Evolutionary conservation across 495 filamentous ascomycete species (phyloP).

Genomic region (Penicillium pulvis): DNA sequence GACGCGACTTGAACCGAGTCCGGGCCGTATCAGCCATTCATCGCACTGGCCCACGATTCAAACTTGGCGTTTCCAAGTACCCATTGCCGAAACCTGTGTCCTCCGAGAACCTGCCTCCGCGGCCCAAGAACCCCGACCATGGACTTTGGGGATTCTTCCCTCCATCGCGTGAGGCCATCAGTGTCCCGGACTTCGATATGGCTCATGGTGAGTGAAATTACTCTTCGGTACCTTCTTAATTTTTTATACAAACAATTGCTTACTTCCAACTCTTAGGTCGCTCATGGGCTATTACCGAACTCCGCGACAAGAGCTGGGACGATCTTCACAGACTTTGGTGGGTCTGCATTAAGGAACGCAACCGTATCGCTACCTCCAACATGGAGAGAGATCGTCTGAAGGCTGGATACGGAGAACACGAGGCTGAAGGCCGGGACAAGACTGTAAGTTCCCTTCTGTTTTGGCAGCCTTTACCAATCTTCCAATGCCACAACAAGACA

Average conservation of each 20-base stretch:
- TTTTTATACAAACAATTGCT: not conserved
- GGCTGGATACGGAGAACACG: slow-evolving; percentile 67
- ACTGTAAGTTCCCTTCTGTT: slow-evolving; percentile 54
- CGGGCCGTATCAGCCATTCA: slow-evolving; percentile 83
- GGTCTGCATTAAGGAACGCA: slow-evolving; percentile 90
- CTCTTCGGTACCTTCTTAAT: not conserved
- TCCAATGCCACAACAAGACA: too few relatives aligned
- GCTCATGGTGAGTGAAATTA: slow-evolving; percentile 59
- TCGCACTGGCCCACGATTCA: slow-evolving; percentile 71
- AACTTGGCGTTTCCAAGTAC: slow-evolving; percentile 67
- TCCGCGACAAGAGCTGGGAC: slow-evolving; percentile 88
- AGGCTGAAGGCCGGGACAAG: slow-evolving; percentile 58
- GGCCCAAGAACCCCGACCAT: slow-evolving; percentile 65
- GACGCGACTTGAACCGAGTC: slow-evolving; percentile 45
- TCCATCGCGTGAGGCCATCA: slow-evolving; percentile 60
- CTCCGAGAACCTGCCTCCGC: slow-evolving; percentile 43
- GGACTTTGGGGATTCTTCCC: slow-evolving; percentile 95
- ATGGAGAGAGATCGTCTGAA: slow-evolving; percentile 64
- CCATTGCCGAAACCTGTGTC: slow-evolving; percentile 73
- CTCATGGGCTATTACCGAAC: slow-evolving; percentile 83
- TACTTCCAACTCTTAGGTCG: slow-evolving; percentile 54
- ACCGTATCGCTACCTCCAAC: slow-evolving; percentile 78
- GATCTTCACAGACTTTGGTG: slow-evolving; percentile 93
- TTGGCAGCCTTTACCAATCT: not conserved
- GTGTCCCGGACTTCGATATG: slow-evolving; percentile 64